Base-by-base conservation (phyloP, 306 rosid species). In the Dalbergia oliveri region DNA sequence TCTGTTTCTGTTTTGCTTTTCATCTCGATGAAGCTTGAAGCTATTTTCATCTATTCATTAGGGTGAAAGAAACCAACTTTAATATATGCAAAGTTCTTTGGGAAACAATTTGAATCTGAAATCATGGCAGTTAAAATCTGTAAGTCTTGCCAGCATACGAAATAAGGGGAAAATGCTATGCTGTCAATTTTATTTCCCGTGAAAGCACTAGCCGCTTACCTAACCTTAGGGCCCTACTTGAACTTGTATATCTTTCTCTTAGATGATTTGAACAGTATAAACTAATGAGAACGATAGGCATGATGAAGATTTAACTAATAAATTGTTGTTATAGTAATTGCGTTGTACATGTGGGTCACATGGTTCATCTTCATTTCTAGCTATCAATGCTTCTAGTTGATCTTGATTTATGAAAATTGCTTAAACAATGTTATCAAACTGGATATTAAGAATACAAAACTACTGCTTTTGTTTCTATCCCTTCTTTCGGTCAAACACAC, bases 291-390 rank as follows among this genome's bases (percentile, higher is more conserved):
- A 33, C 41, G 57, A 73, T 79, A 67, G 83, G 59, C 68, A 84
- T 67, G 62, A 68, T 79, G 49, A 44, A 37, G 78, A 79, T 79
- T 79, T 79, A 68, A 60, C 69, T 79, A 79, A 71, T 63, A 31
- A 56, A 44, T 15, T 45, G 41, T 60, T 84, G 73, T 74, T 67
- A 61, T 67, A 37, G 68, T 68, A 35, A 44, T 33, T 79, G 60
- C 35, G 80, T 34, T 73, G 43, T 57, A 53, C 86, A 79, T 65
- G 83, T 84, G 86, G 78, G 66, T 75, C 85, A 64, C 86, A 75
- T 77, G 74, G 70, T 77, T 81, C 60, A 77, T 72, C 87, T 80
- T 70, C 58, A 80, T 79, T 68, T 66, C 21, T 73, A 60, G 41
- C 54, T 66, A 23, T 26, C 83, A 33, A 68, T 34, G 18, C 65